phyloP scores from a whole-genome alignment of 768 basidiomycete genomes.

The Tricholomella constricta region DNA sequence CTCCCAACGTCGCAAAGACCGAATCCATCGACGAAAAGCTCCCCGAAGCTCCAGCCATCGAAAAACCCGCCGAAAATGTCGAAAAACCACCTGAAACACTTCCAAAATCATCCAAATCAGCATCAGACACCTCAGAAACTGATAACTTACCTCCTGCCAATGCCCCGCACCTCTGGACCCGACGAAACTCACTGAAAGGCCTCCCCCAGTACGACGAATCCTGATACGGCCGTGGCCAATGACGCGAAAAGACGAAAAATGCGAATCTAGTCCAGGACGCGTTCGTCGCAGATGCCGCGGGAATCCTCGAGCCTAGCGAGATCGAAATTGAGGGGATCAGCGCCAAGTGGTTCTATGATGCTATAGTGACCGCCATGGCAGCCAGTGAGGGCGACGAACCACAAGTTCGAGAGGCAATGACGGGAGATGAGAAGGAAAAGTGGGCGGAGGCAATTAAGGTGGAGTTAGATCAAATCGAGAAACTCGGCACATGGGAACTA shows the following conservation, averaged over 20 bases:
- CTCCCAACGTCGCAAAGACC: neutral
- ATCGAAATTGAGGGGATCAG: neutral
- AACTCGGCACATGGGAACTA: no score
- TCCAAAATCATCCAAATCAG: neutral
- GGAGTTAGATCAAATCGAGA: no score
- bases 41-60: no score
- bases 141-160: neutral
- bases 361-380: neutral
- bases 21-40: no score
- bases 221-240: slow-evolving; percentile 1
- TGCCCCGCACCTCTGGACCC: neutral
- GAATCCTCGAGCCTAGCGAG: neutral
- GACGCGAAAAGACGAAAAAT: neutral
- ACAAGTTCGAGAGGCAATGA: neutral
- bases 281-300: neutral
- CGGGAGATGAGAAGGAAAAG: neutral
- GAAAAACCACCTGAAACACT: neutral
- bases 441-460: no score
- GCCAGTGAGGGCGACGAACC: neutral
- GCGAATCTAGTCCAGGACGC: neutral
- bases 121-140: neutral
- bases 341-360: slow-evolving; percentile 1
- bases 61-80: neutral
- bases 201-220: slow-evolving; percentile 1
- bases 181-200: slow-evolving; percentile 6